Evolutionary conservation across 169 alveolate genomes (phyloP).

Genomic region (Hepatocystis sp.): DNA sequence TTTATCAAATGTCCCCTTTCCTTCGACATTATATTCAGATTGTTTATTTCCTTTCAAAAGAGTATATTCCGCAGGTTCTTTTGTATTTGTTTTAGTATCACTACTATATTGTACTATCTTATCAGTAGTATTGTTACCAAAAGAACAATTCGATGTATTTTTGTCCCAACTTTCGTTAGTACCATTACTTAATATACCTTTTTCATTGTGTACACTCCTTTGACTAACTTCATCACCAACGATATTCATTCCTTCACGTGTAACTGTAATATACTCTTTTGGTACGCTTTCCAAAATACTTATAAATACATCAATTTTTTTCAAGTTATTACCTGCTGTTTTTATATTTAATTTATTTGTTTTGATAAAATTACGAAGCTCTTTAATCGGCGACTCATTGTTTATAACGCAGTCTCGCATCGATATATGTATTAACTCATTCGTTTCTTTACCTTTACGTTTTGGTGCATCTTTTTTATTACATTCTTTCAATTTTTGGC

Average conservation of each 20-base stretch:
- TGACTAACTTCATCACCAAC: too few relatives aligned
- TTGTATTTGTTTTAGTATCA: not conserved
- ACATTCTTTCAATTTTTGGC: conserved; percentile 42
- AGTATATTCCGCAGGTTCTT: not conserved
- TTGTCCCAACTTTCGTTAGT: not conserved
- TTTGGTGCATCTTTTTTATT: conserved; percentile 13
- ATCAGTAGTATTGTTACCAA: too few relatives aligned
- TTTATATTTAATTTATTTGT: conserved; percentile 82
- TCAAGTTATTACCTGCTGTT: conserved; percentile 85
- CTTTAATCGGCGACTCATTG: conserved; percentile 79
- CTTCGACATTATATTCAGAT: too few relatives aligned
- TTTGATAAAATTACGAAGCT: conserved; percentile 83
- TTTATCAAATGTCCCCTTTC: too few relatives aligned
- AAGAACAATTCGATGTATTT: too few relatives aligned
- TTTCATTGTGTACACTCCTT: too few relatives aligned
- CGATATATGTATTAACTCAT: conserved; percentile 30
- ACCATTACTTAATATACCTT: not conserved
- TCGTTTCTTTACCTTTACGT: too few relatives aligned
- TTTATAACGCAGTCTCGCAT: conserved; percentile 78
- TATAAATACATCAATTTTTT: conserved; percentile 79
- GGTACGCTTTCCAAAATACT: conserved; percentile 80
- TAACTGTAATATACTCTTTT: conserved; percentile 53
- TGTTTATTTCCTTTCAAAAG: not conserved
- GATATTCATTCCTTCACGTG: too few relatives aligned
- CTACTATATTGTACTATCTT: too few relatives aligned